A percentile compares a stretch with the other conserved stretches of the same genome.
These are phyloP conservation scores for Zygosaccharomyces rouxii DNA, from an alignment of 805 yeast species.

Conservation along the genomic window DNA sequence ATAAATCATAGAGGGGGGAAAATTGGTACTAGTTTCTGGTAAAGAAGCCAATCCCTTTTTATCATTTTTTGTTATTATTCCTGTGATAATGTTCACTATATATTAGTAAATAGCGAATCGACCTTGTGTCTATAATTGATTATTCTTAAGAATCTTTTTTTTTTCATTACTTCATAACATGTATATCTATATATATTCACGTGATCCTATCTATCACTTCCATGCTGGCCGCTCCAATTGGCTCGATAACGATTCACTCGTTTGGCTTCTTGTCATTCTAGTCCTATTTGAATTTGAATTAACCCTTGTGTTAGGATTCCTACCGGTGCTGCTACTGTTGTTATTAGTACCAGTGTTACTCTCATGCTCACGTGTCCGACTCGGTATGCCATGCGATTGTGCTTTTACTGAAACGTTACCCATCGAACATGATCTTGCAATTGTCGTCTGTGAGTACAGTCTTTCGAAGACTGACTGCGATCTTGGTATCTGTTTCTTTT, in stretches of 20 bases:
- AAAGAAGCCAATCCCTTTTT: constrained; percentile 2
- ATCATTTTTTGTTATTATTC: constrained; percentile 16
- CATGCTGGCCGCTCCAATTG: constrained; percentile 14
- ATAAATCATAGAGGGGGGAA: background rate
- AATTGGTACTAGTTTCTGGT: background rate
- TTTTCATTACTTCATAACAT: constrained; percentile 1
- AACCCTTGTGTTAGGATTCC: background rate
- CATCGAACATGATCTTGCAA: constrained; percentile 24
- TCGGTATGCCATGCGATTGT: background rate
- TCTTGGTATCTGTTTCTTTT: background rate
- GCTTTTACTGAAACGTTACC: constrained; percentile 9
- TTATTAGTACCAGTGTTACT: background rate
- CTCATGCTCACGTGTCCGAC: background rate
- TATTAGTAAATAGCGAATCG: constrained; percentile 7
- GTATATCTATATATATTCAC: background rate
- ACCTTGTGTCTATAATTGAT: constrained; percentile 1
- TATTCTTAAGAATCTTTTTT: background rate
- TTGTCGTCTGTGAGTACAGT: constrained; percentile 20
- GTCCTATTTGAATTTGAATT: background rate
- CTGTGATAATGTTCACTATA: constrained; percentile 8
- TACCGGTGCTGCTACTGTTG: background rate
- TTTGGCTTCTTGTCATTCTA: constrained; percentile 11
- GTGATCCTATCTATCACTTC: constrained; percentile 7
- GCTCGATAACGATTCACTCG: constrained; percentile 14
- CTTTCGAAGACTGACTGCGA: constrained; percentile 27